Evolutionary conservation across 1,139 yeast genomes (phyloP), one percentile per base, ranked within the genome.

Genomic region (Hyphopichia wangnamkhiaoensis): DNA sequence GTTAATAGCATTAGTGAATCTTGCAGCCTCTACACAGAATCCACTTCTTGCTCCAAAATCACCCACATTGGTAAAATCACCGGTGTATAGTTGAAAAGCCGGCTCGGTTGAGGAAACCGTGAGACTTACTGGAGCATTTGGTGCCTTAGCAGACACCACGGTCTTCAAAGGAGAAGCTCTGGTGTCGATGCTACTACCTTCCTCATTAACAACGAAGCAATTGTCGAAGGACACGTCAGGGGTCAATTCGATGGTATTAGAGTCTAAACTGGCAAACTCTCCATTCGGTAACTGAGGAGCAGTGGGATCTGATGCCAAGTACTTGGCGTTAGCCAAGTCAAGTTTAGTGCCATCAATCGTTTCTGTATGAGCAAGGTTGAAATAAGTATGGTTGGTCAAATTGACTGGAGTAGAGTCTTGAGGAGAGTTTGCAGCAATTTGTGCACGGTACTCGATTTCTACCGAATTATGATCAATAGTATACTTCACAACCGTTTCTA

Each of bases 31-130:
- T 34, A 81, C 65, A 46, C 85, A 81, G 56, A 82, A 74, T 5
- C 87, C 89, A 39, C 75, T 60, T 56, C 87, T 71, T 23, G 66
- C 54, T 20, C 65, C 61, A 48, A 58, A 69, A 7, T 60, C 61
- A 23, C 54, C 51, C 31, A 72, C 65, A 42, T 70, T 52, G 41
- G 74, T 67, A 38, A 65, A 66, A 47, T 77, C 82, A 25, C 86
- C 86, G 27, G 88, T 80, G 59, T 82, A 83, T 38, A 83, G 67
- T 58, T 82, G 89, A 68, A 79, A 81, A 4, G 80, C 65, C 5
- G 90, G 90, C 46, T 83, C 90, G 1, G 89, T 82, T 8, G 86
- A 67, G 20, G 61, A 56, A 13, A 78, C 74, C 13, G 58, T 59
- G 33, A 83, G 53, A 34, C 65, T 65, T 34, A 73, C 56, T 12